Percentiles rank a stretch among this genome's conserved stretches.
phyloP scores from a whole-genome alignment of 2,329 filamentous ascomycete genomes.

The Exophiala alcalophila region DNA sequence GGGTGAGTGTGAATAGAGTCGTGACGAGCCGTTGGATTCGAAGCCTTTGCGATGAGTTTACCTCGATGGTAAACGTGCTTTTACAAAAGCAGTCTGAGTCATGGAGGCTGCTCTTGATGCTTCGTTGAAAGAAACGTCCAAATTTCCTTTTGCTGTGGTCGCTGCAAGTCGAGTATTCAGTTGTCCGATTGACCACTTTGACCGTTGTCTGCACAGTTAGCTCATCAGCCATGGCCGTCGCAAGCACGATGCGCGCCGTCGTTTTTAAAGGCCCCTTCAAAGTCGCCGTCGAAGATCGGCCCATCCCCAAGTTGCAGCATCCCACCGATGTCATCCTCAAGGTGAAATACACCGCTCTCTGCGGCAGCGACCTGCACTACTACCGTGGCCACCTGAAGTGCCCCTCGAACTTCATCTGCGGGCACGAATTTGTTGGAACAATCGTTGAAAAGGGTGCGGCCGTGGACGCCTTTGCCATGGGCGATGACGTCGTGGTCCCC shows the following conservation, averaged over 20 bases:
- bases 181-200: no score
- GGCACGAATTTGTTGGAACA: conserved; percentile 82
- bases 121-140: no score
- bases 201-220: no score
- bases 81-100: no score
- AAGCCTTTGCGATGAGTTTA: no score
- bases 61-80: no score
- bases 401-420: conserved; percentile 56
- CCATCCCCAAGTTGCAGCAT: conserved; percentile 70
- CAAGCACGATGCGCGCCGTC: conserved; percentile 84
- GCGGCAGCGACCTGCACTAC: conserved; percentile 83
- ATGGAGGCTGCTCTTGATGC: no score
- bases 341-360: conserved; percentile 82
- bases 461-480: conserved; percentile 66
- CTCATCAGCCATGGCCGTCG: no score
- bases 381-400: conserved; percentile 77
- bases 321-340: conserved; percentile 76
- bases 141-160: no score
- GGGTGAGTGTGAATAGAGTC: no score
- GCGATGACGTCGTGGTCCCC: conserved; percentile 76
- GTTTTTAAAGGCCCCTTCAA: conserved; percentile 77
- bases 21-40: no score
- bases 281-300: conserved; percentile 73
- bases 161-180: no score
- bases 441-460: conserved; percentile 66